Evolutionary conservation across 2,329 filamentous ascomycete genomes (phyloP), one percentile per base, ranked within the genome.

Genomic region (Mycocentrospora acerina): DNA sequence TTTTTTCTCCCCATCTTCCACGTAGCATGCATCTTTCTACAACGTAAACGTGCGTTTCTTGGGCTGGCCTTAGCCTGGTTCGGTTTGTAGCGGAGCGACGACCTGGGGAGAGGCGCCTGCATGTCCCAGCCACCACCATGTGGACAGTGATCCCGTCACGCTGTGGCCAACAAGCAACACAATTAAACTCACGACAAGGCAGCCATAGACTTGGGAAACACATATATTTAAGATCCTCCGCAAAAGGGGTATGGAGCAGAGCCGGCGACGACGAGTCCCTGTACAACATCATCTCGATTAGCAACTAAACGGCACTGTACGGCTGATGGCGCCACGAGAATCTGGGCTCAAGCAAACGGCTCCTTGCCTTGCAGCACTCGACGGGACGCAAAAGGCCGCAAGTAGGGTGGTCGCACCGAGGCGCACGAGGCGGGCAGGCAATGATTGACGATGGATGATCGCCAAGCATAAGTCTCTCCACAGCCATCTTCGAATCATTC

Each of bases 381-480:
- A 36, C 41, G 43, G 37, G 32, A 40, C 37, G 39, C 35, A 34
- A 32, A 29, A 39, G 31, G 27, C 34, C 29, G 37, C 29, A 29
- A 31, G 13, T 22, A 35, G 29, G 32, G 35, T 24, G 35, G 46
- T 40, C 22, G 29, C 35, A 45, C 42, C 32, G 37, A 30, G 42
- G 41, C 37, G 45, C 48, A 44, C 42, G 42, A 45, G 42, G 9
- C 19, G 44, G 24, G 30, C 42, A 40, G 41, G 46, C 19, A 22
- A 22, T 9, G 19, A 51, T 53, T 42, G 38, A 42, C 46, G 41
- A 48, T 46, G 46, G 49, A 44, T 48, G 47, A 51, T 50, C 53
- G 45, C 51, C 47, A 54, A 55, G 51, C 38, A 38, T 25, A n/a
- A 35, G 44, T 48, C 54, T 52, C 56, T 56, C 54, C 59, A 60